Conservation (phyloP, 768 basidiomycete genomes). For the Boletus tomentosulus region DNA sequence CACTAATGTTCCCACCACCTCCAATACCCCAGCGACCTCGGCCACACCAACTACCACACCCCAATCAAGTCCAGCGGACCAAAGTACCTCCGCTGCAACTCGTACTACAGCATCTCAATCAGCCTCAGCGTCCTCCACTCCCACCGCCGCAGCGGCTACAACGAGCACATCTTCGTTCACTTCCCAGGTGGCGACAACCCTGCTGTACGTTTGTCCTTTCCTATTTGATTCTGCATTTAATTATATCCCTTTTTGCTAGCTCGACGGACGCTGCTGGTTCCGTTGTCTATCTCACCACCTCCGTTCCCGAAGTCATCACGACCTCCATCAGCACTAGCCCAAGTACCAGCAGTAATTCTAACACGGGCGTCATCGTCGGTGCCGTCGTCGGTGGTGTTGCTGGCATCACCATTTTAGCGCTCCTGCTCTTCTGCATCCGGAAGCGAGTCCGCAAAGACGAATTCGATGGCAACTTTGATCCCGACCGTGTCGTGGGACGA, state of each 20-base stretch:
- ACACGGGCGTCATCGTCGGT: slow-evolving; percentile 46
- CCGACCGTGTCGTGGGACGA: slow-evolving; percentile 37
- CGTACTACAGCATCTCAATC: not conserved
- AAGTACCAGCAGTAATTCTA: slow-evolving; percentile 1
- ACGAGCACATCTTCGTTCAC: slow-evolving; percentile 10
- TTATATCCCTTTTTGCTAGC: slow-evolving; percentile 3
- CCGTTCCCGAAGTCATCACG: slow-evolving; percentile 11
- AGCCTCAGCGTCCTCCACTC: not conserved
- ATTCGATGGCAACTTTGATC: slow-evolving; percentile 50
- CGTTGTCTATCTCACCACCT: slow-evolving; percentile 15
- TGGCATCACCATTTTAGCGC: slow-evolving; percentile 22
- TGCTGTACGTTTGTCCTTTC: slow-evolving; percentile 13
- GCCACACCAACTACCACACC: not conserved
- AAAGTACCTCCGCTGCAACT: not conserved
- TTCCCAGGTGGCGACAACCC: slow-evolving; percentile 14
- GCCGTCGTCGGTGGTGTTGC: slow-evolving; percentile 49
- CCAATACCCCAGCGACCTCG: slow-evolving; percentile 5
- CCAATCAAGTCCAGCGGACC: not conserved
- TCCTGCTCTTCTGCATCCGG: slow-evolving; percentile 31
- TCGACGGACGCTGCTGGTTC: slow-evolving; percentile 24
- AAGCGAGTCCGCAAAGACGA: slow-evolving; percentile 31
- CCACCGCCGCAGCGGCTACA: not conserved
- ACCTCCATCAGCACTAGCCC: slow-evolving; percentile 5
- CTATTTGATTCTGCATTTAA: not conserved
- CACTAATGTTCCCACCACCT: not conserved